Conservation (phyloP, 106 monocot genomes). For the Narthecium ossifragum region DNA sequence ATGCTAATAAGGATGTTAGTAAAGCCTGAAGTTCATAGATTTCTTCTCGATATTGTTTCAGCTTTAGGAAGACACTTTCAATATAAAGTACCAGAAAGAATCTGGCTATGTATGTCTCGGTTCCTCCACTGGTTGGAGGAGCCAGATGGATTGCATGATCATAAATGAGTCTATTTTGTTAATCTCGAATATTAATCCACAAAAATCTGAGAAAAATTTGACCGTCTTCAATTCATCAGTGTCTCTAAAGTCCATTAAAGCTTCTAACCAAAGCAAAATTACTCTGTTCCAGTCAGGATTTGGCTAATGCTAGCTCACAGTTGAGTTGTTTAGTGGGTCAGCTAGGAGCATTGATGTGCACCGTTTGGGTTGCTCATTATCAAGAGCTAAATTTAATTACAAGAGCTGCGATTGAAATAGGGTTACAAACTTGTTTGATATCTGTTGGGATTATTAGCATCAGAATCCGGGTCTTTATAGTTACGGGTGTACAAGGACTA, state of each 20-base stretch:
- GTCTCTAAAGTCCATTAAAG: neutral
- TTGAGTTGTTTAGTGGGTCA: no score
- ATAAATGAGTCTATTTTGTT: neutral
- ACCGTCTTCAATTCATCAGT: neutral
- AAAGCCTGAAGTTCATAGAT: constrained; percentile 59
- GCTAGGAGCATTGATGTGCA: no score
- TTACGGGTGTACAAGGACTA: no score
- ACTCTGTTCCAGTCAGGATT: no score
- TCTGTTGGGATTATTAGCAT: no score
- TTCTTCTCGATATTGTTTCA: constrained; percentile 40
- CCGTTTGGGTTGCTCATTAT: no score
- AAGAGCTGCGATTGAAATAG: no score
- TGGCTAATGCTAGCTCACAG: no score
- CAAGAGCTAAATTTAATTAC: no score
- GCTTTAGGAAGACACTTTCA: constrained; percentile 39
- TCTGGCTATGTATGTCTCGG: constrained; percentile 78
- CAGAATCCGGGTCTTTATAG: no score
- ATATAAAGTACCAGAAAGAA: constrained; percentile 37
- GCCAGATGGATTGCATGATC: constrained; percentile 6
- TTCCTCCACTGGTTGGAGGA: constrained; percentile 48
- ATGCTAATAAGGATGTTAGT: constrained; percentile 55
- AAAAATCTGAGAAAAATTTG: neutral
- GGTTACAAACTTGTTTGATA: no score
- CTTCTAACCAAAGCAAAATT: no score
- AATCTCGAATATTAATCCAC: neutral